Evolutionary conservation across 2,329 filamentous ascomycete genomes (phyloP), one percentile per base, ranked within the genome.

Genomic region (Passalora sequoiae): DNA sequence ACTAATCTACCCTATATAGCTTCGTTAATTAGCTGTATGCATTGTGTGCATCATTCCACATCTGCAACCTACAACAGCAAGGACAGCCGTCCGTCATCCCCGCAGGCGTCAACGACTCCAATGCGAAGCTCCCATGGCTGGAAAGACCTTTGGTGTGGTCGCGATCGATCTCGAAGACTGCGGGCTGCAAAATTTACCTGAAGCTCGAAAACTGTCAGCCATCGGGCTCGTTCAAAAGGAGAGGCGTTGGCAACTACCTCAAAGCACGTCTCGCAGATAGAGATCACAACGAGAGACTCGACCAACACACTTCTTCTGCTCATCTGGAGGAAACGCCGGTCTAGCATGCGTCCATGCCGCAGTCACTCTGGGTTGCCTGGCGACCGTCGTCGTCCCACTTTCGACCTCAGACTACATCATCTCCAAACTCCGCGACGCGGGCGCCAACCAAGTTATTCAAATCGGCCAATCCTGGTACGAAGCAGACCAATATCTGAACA

Each of bases 161-260:
- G 2, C 70, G 74, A 41, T 70, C 77, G 12, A 72, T 89, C 32
- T 88, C 84, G 33, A 75, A 78, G 50, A 73, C 74, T 50, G 83
- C 83, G 54, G 85, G 84, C 65, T 89, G 85, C 71, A 83, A 84
- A 69, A 79, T 94, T 64, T 86, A 85, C 64, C 80, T 94, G 58
- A 94, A 94, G 65, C 78, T 92, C 50, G 87, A 94, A 58, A 87
- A 85, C 62, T 77, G 89, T 43, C 88, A 94, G 60, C 87, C 87
- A 2, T 84, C 83, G n/a, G 85, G 85, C 50, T 89, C 86, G 29
- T 94, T 94, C 79, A 92, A 94, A 65, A 89, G 84, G 44, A 61
- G 69, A 51, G 86, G 84, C 20, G 78, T 91, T 49, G 85, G 85
- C 38, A 78, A 85, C 63, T 76, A 85, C 61, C 81, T 87, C 61